A percentile compares a stretch with the other conserved stretches of the same genome.
These are phyloP conservation scores for Ceratobasidium sp. DNA, from an alignment of 1,284 basidiomycete species.

Conservation along the genomic window DNA sequence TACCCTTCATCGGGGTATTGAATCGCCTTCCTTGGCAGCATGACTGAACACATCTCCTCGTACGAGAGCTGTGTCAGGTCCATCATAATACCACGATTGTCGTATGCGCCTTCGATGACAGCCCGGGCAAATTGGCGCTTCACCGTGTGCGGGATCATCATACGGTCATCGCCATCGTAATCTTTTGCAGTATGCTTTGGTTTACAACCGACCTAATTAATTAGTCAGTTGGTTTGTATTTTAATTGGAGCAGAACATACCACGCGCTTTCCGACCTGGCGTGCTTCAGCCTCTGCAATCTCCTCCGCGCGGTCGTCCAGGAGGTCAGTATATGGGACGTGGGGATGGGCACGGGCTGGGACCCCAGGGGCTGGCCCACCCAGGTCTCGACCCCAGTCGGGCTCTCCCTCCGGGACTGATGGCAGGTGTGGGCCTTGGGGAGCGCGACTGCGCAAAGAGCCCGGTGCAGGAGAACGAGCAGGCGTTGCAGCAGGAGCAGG, in stretches of 20 bases:
- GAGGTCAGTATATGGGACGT: not conserved
- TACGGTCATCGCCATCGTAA: not conserved
- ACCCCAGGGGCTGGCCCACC: not conserved
- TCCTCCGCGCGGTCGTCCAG: not conserved
- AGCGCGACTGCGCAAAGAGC: not conserved
- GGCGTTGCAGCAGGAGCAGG: not conserved
- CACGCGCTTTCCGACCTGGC: not conserved
- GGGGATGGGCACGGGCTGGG: not conserved
- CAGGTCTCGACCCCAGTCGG: not conserved
- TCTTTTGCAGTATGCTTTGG: no score
- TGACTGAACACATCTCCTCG: not conserved
- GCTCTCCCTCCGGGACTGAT: not conserved
- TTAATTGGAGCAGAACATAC: not conserved
- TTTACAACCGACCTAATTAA: no score
- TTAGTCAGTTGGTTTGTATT: no score
- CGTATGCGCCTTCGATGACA: not conserved
- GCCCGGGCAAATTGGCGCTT: not conserved
- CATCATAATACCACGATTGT: not conserved
- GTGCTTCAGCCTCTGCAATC: conserved; percentile 1
- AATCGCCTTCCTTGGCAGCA: not conserved
- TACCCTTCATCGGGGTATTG: not conserved
- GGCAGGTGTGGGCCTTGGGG: not conserved
- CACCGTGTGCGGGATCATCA: not conserved
- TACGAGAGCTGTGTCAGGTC: not conserved
- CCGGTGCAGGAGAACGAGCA: not conserved